phyloP scores from a whole-genome alignment of 148 eudicot species.

The Persicaria maculosa region DNA sequence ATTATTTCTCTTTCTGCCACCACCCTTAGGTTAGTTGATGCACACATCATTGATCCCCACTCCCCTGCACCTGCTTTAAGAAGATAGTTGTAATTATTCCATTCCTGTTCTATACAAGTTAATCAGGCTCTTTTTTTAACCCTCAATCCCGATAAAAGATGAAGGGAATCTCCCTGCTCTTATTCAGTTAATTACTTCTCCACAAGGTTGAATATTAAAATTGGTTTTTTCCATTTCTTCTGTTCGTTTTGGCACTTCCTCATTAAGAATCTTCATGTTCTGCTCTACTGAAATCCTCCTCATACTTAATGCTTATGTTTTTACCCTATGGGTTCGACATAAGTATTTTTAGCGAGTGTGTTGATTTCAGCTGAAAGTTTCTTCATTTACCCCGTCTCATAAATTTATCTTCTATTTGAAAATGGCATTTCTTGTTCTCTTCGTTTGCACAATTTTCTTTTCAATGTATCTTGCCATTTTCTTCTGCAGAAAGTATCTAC shows the following conservation, averaged over 20 bases:
- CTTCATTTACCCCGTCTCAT: neutral
- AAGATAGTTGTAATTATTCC: neutral
- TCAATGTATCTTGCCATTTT: neutral
- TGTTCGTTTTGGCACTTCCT: neutral
- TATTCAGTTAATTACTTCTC: neutral
- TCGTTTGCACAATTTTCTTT: neutral
- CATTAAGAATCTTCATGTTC: conserved; percentile 2
- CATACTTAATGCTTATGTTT: neutral
- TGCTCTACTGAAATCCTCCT: neutral
- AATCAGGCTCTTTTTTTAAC: neutral
- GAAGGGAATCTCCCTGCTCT: neutral
- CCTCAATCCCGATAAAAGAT: neutral
- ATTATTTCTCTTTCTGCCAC: neutral
- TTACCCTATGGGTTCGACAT: neutral
- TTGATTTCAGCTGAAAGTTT: neutral
- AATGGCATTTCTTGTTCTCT: neutral
- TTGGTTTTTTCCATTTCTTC: neutral
- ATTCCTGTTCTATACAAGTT: neutral
- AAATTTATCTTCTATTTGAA: neutral
- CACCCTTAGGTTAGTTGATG: neutral
- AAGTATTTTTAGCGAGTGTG: neutral
- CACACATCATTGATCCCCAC: neutral
- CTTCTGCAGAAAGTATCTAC: neutral
- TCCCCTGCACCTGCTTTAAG: neutral
- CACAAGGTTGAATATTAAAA: neutral